These are phyloP conservation scores for Vanderwaltozyma tropicalis DNA, from an alignment of 805 yeast genomes.

Conservation along the genomic window DNA sequence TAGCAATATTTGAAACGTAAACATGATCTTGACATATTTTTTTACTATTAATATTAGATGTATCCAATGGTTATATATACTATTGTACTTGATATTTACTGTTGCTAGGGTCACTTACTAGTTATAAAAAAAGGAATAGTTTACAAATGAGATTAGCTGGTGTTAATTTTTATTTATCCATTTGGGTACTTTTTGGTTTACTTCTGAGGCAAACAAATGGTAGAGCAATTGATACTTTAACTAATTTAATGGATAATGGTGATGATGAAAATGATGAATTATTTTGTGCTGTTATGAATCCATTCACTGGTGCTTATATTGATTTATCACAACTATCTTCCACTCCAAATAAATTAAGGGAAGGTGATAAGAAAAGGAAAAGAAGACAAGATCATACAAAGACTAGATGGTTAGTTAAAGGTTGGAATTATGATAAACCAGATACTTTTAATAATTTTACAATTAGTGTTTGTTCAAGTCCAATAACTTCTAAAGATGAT, in stretches of 20 bases:
- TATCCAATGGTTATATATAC: too few species aligned
- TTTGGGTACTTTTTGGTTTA: background rate
- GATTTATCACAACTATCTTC: slow-evolving; percentile 26
- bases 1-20: too few species aligned
- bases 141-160: too few species aligned
- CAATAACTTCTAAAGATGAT: slow-evolving; percentile 26
- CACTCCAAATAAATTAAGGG: slow-evolving; percentile 17
- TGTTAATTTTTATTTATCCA: too few species aligned
- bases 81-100: too few species aligned
- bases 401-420: slow-evolving; percentile 51
- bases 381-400: slow-evolving; percentile 5
- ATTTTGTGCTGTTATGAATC: slow-evolving; percentile 27
- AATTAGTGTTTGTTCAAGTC: slow-evolving; percentile 58
- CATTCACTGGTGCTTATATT: slow-evolving; percentile 23
- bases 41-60: too few species aligned
- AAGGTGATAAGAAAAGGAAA: slow-evolving; percentile 3
- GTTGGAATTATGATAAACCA: slow-evolving; percentile 43
- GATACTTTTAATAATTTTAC: slow-evolving; percentile 58
- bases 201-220: background rate
- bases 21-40: too few species aligned
- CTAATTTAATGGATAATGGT: background rate
- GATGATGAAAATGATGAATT: slow-evolving; percentile 7
- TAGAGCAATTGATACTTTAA: too few species aligned
- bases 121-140: too few species aligned
- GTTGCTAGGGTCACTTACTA: too few species aligned